These are phyloP conservation scores for Trypanosomatidae sp. DNA, from an alignment of 208 protist genomes.

Conservation along the genomic window DNA sequence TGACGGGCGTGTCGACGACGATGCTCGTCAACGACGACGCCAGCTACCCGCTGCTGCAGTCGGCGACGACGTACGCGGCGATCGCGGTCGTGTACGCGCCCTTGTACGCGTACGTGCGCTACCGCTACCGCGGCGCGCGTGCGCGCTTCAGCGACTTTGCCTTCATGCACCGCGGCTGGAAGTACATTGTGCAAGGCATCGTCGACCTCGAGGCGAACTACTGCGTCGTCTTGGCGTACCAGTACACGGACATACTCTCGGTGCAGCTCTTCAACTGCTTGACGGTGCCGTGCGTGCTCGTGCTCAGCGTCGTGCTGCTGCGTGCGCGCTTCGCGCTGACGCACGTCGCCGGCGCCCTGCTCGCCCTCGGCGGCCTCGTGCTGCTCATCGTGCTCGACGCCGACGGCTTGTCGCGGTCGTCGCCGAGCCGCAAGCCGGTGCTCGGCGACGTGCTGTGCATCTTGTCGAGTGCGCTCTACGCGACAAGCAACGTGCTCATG, in stretches of 20 bases:
- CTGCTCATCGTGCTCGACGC: conserved; percentile 70
- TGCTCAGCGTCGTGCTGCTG: conserved; percentile 82
- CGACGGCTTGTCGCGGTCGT: conserved; percentile 30
- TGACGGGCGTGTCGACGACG: conserved; percentile 79
- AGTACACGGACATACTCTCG: conserved; percentile 89
- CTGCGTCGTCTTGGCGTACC: conserved; percentile 86
- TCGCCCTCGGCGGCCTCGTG: conserved; percentile 68
- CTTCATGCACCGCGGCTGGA: conserved; percentile 56
- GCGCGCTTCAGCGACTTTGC: conserved; percentile 33
- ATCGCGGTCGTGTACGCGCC: conserved; percentile 59
- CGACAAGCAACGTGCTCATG: conserved; percentile 85
- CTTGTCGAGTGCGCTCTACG: conserved; percentile 60
- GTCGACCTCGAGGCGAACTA: conserved; percentile 92
- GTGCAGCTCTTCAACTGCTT: conserved; percentile 87
- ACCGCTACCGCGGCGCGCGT: conserved; percentile 10
- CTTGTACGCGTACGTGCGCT: conserved; percentile 27
- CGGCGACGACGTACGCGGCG: conserved; percentile 52
- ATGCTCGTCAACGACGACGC: conserved; percentile 67
- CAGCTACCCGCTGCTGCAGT: conserved; percentile 82
- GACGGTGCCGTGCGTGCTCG: conserved; percentile 86
- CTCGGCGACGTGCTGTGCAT: conserved; percentile 84
- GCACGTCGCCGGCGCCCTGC: conserved; percentile 68
- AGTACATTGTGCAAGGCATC: conserved; percentile 80
- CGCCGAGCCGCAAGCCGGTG: conserved; percentile 20
- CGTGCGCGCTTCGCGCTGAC: conserved; percentile 57